These are phyloP conservation scores for Oidium heveae DNA, from an alignment of 2,329 filamentous ascomycete species.

Conservation along the genomic window DNA sequence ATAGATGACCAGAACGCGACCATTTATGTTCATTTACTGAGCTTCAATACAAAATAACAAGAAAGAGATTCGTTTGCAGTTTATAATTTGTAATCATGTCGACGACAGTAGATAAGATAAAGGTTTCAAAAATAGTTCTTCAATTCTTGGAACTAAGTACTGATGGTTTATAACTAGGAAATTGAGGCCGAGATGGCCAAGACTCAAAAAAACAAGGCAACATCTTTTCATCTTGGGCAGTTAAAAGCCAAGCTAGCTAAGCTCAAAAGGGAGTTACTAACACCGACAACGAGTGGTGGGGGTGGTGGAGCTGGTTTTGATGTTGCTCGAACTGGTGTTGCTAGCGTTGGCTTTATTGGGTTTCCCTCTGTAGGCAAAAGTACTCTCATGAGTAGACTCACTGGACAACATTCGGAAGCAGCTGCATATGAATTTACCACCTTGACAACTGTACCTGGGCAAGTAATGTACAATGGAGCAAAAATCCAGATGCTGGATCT, in stretches of 20 bases:
- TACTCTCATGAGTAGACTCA: conserved; percentile 85
- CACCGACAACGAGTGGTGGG: conserved; percentile 59
- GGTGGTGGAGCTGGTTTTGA: conserved; percentile 80
- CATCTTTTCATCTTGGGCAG: conserved; percentile 81
- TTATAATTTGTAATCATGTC: conserved; percentile 36
- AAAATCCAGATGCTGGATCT: conserved; percentile 97
- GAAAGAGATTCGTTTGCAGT: neutral
- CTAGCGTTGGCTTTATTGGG: conserved; percentile 90
- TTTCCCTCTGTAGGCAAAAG: conserved; percentile 97
- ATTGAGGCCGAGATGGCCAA: conserved; percentile 94
- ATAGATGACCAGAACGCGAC: too few species aligned
- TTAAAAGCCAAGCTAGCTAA: conserved; percentile 96
- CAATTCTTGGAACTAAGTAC: neutral
- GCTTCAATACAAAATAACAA: neutral
- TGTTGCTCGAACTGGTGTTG: conserved; percentile 90
- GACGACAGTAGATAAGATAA: conserved; percentile 98
- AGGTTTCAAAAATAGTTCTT: conserved; percentile 16
- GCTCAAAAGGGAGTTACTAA: conserved; percentile 85
- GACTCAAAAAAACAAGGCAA: conserved; percentile 95
- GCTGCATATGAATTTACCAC: conserved; percentile 98
- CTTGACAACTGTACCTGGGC: conserved; percentile 85
- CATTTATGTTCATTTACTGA: neutral
- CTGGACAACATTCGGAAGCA: conserved; percentile 88
- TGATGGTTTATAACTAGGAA: conserved; percentile 18
- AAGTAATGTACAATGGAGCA: conserved; percentile 88